Base-by-base conservation (phyloP, 2,329 filamentous ascomycete genomes). In the Scytalidium sp. region DNA sequence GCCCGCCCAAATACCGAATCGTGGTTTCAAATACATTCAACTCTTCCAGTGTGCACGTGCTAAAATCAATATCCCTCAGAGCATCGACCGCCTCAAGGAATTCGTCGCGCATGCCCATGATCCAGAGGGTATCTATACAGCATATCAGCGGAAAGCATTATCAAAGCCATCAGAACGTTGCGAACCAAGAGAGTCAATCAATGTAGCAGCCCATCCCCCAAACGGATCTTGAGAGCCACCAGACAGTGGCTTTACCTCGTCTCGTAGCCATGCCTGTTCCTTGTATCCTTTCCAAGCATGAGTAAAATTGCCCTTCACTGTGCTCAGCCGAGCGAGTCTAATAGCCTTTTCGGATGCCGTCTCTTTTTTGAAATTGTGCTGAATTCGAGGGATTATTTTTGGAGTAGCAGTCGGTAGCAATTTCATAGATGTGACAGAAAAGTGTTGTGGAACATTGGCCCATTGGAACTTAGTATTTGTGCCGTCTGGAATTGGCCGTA, bases 1-100 rank as follows among this genome's bases (percentile, higher is more conserved):
- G 72, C 1, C 91, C 91, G 32, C 91, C 91, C 3, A 97, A 75
- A 60, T 96, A 95, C 40, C 92, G 83, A 62, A 97, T 96, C 15
- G 84, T 88, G 0, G 90, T 94, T 69, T 96, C 91, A 59, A 96
- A 96, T 3, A 94, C 49, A 22, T 50, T 50, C 17, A 54, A 39
- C 2, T 45, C 36, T 11, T 51, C 29, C 2, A 40, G 23, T 2
- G 41, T 32, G 15, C 50, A 84, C 10, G 79, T 85, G 3, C 87
- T 92, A 60, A 96, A 96, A 66, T 96, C 89, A 50, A 96, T 92
- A 3, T 79, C 70, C 48, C 75, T 75, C 19, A 90, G 81, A 3
- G 78, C 81, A 41, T 80, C 75, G 44, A 88, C 81, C 1, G 89
- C 89, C 52, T 88, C 83, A 49, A 88, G 80, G 61, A 94, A 95